Conservation (phyloP, 1,139 yeast genomes). For the Taphrina flavorubra region DNA sequence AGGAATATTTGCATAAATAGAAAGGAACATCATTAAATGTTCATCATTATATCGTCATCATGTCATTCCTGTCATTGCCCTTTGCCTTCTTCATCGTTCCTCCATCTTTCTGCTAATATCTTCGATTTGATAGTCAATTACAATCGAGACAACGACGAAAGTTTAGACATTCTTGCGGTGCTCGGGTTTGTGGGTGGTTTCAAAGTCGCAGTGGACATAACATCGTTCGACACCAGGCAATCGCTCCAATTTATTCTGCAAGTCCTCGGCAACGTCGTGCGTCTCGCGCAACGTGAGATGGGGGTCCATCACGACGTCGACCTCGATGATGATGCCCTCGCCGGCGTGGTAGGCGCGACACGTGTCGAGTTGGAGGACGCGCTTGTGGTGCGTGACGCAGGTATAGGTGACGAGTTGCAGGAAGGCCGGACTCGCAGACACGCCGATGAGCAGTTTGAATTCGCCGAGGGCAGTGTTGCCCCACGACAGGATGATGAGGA, state of each 20-base stretch:
- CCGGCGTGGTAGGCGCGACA: conserved; percentile 46
- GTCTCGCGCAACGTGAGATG: conserved; percentile 39
- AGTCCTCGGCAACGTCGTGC: conserved; percentile 46
- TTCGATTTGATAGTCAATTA: too few species aligned
- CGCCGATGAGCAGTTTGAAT: conserved; percentile 45
- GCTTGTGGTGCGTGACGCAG: conserved; percentile 44
- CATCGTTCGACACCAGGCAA: conserved; percentile 47
- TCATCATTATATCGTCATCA: not conserved
- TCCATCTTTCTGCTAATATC: not conserved
- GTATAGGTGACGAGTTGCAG: conserved; percentile 46
- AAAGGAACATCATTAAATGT: too few species aligned
- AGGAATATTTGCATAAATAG: too few species aligned
- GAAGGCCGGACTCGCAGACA: conserved; percentile 43
- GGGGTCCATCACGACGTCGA: conserved; percentile 46
- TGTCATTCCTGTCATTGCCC: not conserved
- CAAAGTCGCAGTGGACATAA: conserved; percentile 46
- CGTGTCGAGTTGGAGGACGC: conserved; percentile 44
- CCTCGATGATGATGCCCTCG: conserved; percentile 45
- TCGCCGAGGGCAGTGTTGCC: conserved; percentile 44
- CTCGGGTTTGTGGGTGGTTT: conserved; percentile 45
- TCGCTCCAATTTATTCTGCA: conserved; percentile 45
- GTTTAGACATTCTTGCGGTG: conserved; percentile 34
- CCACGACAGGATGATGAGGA: conserved; percentile 43
- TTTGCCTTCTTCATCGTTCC: not conserved
- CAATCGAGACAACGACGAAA: too few species aligned